Base-by-base conservation (phyloP, 345 rosid genomes). In the Gossypioides kirkii region DNA sequence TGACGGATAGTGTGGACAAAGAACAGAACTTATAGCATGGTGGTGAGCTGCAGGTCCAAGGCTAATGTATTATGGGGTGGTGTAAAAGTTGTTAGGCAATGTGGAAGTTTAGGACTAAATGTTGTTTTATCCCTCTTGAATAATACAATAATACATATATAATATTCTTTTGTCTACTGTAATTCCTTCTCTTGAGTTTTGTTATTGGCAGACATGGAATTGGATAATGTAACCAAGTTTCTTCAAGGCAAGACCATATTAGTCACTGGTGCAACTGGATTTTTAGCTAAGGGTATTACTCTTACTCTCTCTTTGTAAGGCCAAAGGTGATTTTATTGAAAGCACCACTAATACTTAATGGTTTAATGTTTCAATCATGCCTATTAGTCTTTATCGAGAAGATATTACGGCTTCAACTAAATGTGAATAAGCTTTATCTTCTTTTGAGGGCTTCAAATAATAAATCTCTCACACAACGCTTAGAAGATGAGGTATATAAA, bases 371-470 rank as follows among this genome's bases (percentile, higher is more conserved):
- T 49, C 14, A 49, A 49, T 11, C 25, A 28, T 12, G 55, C 8
- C 0, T 12, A 13, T 17, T 17, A 85, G 90, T 88, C 62, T 79
- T 86, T 28, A 36, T 80, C 69, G 89, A 87, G 85, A 87, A 87
- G 70, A 75, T 84, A 41, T 16, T 81, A 60, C 82, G 87, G 60
- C 76, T 81, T 73, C 88, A 87, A 56, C 89, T 87, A 10, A 81
- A 86, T 28, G 81, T 85, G 78, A 86, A 81, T 83, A 88, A 77
- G 69, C 43, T 88, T 5, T 85, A 82, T 68, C 88, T 88, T 79
- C 84, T 88, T 45, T 53, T 86, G 26, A 82, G 88, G 70, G 85
- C 86, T 23, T 10, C 76, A 3, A 87, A 83, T 56, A 50, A 82
- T 46, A 74, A 84, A 66, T 49, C 79, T 47, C 88, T 83, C 10